Evolutionary conservation across 176 grass and related monocot species (phyloP).

Genomic region (Rhynchospora breviuscula): DNA sequence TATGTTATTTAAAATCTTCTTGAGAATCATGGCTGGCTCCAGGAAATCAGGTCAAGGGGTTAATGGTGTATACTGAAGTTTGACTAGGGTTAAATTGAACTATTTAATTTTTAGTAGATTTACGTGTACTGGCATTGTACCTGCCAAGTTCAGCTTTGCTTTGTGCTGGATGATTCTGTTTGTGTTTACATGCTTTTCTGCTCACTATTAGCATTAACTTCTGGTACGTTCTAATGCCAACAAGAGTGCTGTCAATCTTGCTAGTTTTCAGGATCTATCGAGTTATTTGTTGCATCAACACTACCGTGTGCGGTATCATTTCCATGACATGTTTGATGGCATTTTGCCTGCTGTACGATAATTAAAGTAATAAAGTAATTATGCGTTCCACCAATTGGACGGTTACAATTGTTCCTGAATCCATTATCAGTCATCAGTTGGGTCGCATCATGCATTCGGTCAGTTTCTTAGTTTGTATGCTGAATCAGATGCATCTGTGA

Average conservation of each 20-base stretch:
- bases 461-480: too few relatives aligned
- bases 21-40: background rate
- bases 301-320: background rate
- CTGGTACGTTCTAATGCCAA: background rate
- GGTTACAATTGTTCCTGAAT: too few relatives aligned
- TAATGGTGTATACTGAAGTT: background rate
- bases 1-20: constrained; percentile 9
- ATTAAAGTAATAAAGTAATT: too few relatives aligned
- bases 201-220: background rate
- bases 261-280: background rate
- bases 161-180: background rate
- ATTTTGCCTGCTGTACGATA: too few relatives aligned
- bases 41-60: background rate
- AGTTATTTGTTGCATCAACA: background rate
- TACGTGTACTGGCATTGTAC: background rate
- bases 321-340: too few relatives aligned
- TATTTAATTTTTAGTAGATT: constrained; percentile 6
- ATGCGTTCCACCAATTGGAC: too few relatives aligned
- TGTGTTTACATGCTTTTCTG: background rate
- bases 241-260: background rate
- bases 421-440: too few relatives aligned
- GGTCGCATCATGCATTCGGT: too few relatives aligned
- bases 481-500: too few relatives aligned
- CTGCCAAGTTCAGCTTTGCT: background rate
- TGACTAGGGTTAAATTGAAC: background rate